Percentiles rank a stretch among this genome's conserved stretches.
These are phyloP conservation scores for Citrus sp. DNA, from an alignment of 345 rosid species.

Conservation along the genomic window DNA sequence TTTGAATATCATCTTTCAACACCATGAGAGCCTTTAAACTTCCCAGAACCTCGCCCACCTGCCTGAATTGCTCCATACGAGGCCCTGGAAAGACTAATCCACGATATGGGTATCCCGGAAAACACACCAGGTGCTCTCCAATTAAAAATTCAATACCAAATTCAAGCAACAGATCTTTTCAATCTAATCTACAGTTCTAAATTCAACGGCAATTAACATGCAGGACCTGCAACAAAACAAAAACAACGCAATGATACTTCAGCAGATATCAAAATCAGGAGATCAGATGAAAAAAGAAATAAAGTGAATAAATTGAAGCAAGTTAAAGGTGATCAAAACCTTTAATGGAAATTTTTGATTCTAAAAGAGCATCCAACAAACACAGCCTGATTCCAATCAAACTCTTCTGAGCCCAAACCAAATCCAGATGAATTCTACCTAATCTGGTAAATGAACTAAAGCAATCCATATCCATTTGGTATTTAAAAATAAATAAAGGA, in stretches of 20 bases:
- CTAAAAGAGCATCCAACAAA: slow-evolving; percentile 1
- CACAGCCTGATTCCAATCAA: slow-evolving; percentile 2
- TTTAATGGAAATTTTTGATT: slow-evolving; percentile 16
- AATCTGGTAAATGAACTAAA: slow-evolving; percentile 12
- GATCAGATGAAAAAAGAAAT: neutral
- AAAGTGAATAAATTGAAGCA: neutral
- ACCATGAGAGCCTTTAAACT: slow-evolving; percentile 86
- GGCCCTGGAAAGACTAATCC: neutral
- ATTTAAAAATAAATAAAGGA: neutral
- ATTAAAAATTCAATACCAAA: neutral
- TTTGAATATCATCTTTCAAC: slow-evolving; percentile 66
- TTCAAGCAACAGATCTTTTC: slow-evolving; percentile 8
- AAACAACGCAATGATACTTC: neutral
- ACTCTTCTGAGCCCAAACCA: slow-evolving; percentile 6
- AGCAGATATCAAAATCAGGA: neutral
- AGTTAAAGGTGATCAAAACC: slow-evolving; percentile 12
- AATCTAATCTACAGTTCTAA: neutral
- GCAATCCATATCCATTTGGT: slow-evolving; percentile 17
- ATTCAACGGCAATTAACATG: slow-evolving; percentile 4
- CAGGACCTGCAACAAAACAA: neutral
- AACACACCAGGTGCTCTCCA: slow-evolving; percentile 1
- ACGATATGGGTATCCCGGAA: neutral
- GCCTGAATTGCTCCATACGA: slow-evolving; percentile 80
- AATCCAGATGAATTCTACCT: slow-evolving; percentile 6
- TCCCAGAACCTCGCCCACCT: slow-evolving; percentile 86